phyloP scores from a whole-genome alignment of 148 eudicot genomes.

The Rhododendron griersonianum region DNA sequence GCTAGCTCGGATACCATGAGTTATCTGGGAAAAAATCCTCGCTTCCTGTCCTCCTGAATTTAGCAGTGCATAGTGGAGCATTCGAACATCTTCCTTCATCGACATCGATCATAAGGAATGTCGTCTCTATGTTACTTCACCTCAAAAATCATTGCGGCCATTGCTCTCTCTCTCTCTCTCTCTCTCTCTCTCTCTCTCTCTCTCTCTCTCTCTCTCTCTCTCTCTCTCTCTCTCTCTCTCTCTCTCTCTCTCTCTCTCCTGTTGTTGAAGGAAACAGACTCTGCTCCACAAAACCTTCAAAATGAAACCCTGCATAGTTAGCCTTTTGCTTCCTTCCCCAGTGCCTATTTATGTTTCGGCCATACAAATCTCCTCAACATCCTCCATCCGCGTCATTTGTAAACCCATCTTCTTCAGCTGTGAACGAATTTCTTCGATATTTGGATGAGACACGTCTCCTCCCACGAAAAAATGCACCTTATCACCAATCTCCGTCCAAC shows the following conservation, averaged over 20 bases:
- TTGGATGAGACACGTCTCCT: constrained; percentile 26
- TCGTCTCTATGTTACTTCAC: background rate
- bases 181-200: too few species aligned
- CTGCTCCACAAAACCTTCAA: background rate
- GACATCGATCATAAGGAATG: background rate
- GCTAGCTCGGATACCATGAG: background rate
- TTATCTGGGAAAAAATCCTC: background rate
- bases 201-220: too few species aligned
- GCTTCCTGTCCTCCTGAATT: background rate
- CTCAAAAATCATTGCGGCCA: background rate
- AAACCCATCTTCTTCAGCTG: constrained; percentile 23
- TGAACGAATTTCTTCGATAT: constrained; percentile 23
- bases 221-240: too few species aligned
- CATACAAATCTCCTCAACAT: background rate
- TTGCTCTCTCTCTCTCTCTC: background rate
- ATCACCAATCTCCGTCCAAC: constrained; percentile 36
- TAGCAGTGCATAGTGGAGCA: background rate
- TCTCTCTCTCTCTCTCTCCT: too few species aligned
- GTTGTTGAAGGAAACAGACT: background rate
- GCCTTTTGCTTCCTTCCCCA: background rate
- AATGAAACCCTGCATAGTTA: background rate
- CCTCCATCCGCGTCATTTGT: constrained; percentile 20
- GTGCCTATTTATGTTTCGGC: background rate
- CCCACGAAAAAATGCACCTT: constrained; percentile 28
- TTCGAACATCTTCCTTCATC: background rate